Base-by-base conservation (phyloP, 352 stramenopile genomes). In the Pilasporangium apinafurcum region DNA sequence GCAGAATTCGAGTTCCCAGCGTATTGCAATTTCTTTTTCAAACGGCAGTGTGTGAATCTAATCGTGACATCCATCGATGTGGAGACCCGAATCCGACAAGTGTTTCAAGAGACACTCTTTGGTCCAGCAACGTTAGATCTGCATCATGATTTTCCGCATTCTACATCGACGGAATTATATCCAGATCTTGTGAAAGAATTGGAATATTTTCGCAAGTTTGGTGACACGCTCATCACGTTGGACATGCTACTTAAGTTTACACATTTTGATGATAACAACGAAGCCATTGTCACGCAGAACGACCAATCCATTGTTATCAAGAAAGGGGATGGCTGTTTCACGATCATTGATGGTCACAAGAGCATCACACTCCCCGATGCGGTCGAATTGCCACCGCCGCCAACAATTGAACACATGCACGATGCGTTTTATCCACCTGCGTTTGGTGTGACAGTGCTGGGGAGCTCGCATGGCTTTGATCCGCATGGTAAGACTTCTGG, bases 11-110 rank as follows among this genome's bases (percentile, higher is more conserved):
- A 98, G 74, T 98, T 98, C 58, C 95, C 95, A 6, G 93, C 88
- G 5, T 98, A 98, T 53, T 98, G 96, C 61, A 98, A 98, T 59
- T 98, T 98, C 61, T 98, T 98, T 62, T 92, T 95, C 59, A 92
- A 92, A 48, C 56, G 75, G 2, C 80, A 92, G 46, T 86, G 73
- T 41, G 70, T 95, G 6, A 94, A 94, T 43, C 69, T 95, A 17
- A 84, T 95, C 38, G 83, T 95, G 29, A 65, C 67, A 5, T 90
- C 75, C 2, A 53, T 59, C 29, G 83, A 92, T 21, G 79, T 90
- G 8, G 83, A 95, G 56, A 47, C 64, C 13, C 73, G 83, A 36
- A 91, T 95, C 31, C 79, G 82, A 16, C 75, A 85, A 28, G 81
- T 95, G 14, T 92, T 95, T 38, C 84, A 95, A 50, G 84, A 95